Evolutionary conservation across 345 rosid species (phyloP).

Genomic region (Acer saccharum): DNA sequence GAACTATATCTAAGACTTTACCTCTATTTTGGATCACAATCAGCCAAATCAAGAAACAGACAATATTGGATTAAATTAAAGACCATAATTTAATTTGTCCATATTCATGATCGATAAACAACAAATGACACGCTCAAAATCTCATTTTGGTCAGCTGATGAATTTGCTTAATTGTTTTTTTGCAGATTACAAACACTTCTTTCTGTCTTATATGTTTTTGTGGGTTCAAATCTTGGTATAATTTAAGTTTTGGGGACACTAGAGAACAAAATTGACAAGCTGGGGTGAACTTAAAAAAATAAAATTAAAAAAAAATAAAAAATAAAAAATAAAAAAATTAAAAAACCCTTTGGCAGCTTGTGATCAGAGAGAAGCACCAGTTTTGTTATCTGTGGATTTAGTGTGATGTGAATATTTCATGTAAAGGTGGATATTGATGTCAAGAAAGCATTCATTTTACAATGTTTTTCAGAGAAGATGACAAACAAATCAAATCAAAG

Average conservation of each 20-base stretch:
- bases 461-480: not conserved
- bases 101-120: not conserved
- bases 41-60: not conserved
- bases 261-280: slow-evolving; percentile 17
- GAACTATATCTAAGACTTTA: too few species aligned
- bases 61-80: not conserved
- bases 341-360: not conserved
- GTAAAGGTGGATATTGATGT: slow-evolving; percentile 29
- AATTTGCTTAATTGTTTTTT: not conserved
- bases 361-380: not conserved
- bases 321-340: too few species aligned
- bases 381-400: not conserved
- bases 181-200: not conserved
- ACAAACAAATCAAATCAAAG: slow-evolving; percentile 11
- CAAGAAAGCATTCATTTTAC: slow-evolving; percentile 19
- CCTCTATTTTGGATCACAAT: not conserved
- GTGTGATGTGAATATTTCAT: slow-evolving; percentile 6
- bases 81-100: not conserved
- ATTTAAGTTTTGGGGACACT: slow-evolving; percentile 6
- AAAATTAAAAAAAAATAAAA: too few species aligned
- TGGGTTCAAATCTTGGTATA: not conserved
- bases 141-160: not conserved
- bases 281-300: not conserved
- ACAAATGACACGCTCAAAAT: not conserved
- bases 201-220: slow-evolving; percentile 1